A percentile compares a stretch with the other conserved stretches of the same genome.
Conservation (phyloP, 345 rosid genomes). For the Rhizophora mangle region DNA sequence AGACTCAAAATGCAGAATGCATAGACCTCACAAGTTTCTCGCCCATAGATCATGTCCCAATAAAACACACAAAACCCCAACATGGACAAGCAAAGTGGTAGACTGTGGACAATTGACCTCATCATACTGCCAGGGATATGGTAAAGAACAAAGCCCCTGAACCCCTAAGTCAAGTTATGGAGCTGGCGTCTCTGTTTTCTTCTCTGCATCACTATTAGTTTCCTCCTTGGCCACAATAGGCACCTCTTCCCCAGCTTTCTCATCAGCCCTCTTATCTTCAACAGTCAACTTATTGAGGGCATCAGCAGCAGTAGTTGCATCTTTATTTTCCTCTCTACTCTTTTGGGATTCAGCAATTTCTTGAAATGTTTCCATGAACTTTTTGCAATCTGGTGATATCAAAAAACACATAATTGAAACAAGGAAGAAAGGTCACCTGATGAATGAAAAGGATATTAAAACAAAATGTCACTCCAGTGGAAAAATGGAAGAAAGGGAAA, state of each 20-base stretch:
- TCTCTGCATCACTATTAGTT: conserved; percentile 39
- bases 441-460: not conserved
- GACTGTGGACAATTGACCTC: conserved; percentile 4
- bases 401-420: not conserved
- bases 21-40: conserved; percentile 25
- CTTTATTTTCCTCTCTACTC: conserved; percentile 57
- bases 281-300: conserved; percentile 68
- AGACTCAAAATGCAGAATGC: conserved; percentile 31
- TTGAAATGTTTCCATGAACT: conserved; percentile 71
- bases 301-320: conserved; percentile 65
- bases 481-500: too few species aligned
- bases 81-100: conserved; percentile 7
- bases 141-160: conserved; percentile 8
- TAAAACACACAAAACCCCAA: conserved; percentile 16
- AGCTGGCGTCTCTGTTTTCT: conserved; percentile 45
- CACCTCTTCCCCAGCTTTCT: conserved; percentile 36
- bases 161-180: conserved; percentile 33
- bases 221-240: conserved; percentile 32
- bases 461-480: too few species aligned
- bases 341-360: conserved; percentile 73
- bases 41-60: conserved; percentile 15
- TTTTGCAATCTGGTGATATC: conserved; percentile 62
- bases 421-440: not conserved
- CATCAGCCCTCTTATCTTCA: conserved; percentile 55
- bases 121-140: conserved; percentile 13